These are phyloP conservation scores for Beauveria brongniartii DNA, from an alignment of 2,329 filamentous ascomycete species.

Conservation along the genomic window DNA sequence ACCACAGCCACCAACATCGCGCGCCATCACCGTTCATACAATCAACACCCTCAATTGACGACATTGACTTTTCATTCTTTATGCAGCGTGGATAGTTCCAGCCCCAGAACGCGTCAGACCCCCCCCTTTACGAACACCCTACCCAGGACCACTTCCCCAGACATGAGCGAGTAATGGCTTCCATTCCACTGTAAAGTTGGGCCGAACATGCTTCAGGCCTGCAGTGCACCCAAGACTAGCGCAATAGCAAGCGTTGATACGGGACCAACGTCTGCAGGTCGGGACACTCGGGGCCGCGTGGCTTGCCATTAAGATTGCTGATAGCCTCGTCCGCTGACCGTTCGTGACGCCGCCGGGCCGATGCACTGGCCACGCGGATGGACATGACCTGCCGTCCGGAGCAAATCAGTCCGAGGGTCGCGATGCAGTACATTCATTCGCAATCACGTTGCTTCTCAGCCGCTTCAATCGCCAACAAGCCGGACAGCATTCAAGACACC, in stretches of 20 bases:
- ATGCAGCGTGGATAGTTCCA: neutral
- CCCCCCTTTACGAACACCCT: neutral
- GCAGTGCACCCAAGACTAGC: neutral
- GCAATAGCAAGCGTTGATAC: neutral
- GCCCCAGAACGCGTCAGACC: neutral
- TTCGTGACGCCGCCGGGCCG: neutral
- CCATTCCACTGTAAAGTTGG: neutral
- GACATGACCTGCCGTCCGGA: neutral
- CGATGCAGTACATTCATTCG: neutral
- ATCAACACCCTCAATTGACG: too few species aligned
- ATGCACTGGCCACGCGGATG: neutral
- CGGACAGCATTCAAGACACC: neutral
- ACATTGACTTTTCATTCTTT: neutral
- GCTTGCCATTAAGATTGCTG: neutral
- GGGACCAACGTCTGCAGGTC: neutral
- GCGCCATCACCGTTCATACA: too few species aligned
- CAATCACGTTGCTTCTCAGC: neutral
- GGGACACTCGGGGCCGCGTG: conserved; percentile 1
- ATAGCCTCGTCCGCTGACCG: neutral
- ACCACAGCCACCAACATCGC: too few species aligned
- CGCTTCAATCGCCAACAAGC: neutral
- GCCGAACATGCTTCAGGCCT: neutral
- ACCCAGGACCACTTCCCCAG: conserved; percentile 7
- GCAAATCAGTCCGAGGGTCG: neutral
- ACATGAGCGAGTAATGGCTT: neutral